These are phyloP conservation scores for Phanerochaete carnosa DNA, from an alignment of 768 basidiomycete species.

Conservation along the genomic window DNA sequence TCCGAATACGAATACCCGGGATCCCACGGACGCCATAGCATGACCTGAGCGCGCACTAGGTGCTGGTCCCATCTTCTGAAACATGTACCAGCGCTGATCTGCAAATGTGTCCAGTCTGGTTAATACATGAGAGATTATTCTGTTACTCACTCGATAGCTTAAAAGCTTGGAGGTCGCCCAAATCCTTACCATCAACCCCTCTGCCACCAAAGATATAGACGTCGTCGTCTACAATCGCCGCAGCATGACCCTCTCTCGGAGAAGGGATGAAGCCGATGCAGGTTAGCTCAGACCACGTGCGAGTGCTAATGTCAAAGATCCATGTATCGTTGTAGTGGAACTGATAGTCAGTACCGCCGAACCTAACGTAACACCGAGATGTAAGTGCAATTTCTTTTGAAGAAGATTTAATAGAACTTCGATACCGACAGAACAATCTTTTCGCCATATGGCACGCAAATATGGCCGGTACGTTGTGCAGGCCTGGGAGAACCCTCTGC, in stretches of 20 bases:
- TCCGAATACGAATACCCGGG: constrained; percentile 88
- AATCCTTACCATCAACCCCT: constrained; percentile 94
- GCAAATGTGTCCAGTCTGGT: not conserved
- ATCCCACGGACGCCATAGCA: constrained; percentile 93
- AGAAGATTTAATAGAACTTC: not conserved
- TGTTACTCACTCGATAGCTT: constrained; percentile 85
- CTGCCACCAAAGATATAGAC: constrained; percentile 97
- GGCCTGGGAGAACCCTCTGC: constrained; percentile 53
- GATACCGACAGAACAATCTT: constrained; percentile 74
- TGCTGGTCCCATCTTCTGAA: constrained; percentile 98
- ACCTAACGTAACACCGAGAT: constrained; percentile 42
- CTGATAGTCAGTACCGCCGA: constrained; percentile 96
- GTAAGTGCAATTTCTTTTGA: not conserved
- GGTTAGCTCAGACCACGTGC: constrained; percentile 85
- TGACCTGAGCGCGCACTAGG: constrained; percentile 93
- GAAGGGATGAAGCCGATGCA: constrained; percentile 98
- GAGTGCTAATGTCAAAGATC: constrained; percentile 81
- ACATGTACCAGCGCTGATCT: constrained; percentile 99
- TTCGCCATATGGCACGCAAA: constrained; percentile 79
- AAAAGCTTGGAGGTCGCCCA: constrained; percentile 94
- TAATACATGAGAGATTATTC: not conserved
- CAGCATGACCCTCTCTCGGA: constrained; percentile 94
- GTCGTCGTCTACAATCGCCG: constrained; percentile 96
- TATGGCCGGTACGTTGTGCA: constrained; percentile 88
- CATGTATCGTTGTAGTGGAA: constrained; percentile 99